Evolutionary conservation across 768 basidiomycete genomes (phyloP), one percentile per base, ranked within the genome.

Genomic region (Daedaleopsis nitida): DNA sequence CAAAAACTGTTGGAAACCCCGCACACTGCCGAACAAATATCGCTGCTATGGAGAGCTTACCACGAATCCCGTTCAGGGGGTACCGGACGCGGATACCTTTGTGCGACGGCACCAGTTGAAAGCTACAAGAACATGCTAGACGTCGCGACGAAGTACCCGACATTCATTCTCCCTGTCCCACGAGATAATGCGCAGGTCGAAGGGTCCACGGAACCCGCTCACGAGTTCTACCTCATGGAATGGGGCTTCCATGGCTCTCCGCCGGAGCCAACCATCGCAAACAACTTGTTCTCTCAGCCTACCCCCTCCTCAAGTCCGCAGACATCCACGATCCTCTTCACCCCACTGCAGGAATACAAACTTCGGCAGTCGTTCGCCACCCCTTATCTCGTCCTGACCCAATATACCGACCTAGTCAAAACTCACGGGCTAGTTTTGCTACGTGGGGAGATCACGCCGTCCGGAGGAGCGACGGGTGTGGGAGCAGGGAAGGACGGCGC

Each of bases 331-430:
- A 81, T 96, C 55, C 80, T 98, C 38, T 96, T 96, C 78, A 95
- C 97, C 0, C 92, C 96, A 2, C 80, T 98, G 45, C 88, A 91
- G 66, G 96, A 98, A 76, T 99, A 93, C 83, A 96, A 97, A 74
- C 75, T 86, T 58, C 87, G 90, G 43, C 82, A 82, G 55, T 81
- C 88, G 17, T 98, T 89, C 73, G 91, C 97, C 8, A 95, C 94
- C 5, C 96, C 96, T 1, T 92, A 94, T 70, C 81, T 99, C 24
- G 90, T 91, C 23, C 69, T 98, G 42, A 98, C 96, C 5, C 86
- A 92, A 73, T 98, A 98, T 74, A 89, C 96, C 52, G 96, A 98
- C 68, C 77, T 99, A 6, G 85, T 87, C 1, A 73, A 81, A 27
- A 86, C 90, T 5, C 94, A 98, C 68, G 87, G 85, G 12, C 72